Evolutionary conservation across 2,329 filamentous ascomycete genomes (phyloP), one percentile per base, ranked within the genome.

Genomic region (Microcera coccophila): DNA sequence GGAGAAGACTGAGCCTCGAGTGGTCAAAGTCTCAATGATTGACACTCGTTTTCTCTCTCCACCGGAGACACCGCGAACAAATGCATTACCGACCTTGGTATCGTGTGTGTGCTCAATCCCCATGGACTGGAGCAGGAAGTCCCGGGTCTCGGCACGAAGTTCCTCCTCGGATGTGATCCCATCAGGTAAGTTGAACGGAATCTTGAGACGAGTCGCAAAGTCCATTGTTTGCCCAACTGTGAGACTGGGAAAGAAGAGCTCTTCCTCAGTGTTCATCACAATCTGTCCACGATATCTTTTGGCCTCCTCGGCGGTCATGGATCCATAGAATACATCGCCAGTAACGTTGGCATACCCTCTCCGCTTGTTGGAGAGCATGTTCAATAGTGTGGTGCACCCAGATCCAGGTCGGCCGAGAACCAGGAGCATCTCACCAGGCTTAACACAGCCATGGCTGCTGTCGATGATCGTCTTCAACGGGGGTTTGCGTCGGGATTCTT

Each of bases 211-310:
- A 0, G 79, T 79, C 0, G 86, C 86, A 62, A 90, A 90, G 34
- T 79, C 73, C 26, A 90, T 71, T 0, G 85, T 90, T 54, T 87
- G 75, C 4, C 78, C 76, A 2, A 90, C 85, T 1, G 82, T 86
- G 5, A 90, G 67, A 1, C 82, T 77, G 0, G 86, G 81, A 48
- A 86, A 89, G 55, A 72, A 71, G 3, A 72, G 42, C 47, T 74
- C 82, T 57, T 89, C 85, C 3, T 86, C 82, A 16, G 82, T 87
- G 63, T 89, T 89, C 47, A 87, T 74, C 29, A 85, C 73, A 37
- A 83, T 79, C 50, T 83, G 76, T 2, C 76, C 74, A 2, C 72
- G 66, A 51, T 78, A 81, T 10, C 61, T 68, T 59, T 74, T 68
- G 31, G 67, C 52, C 45, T 68, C 77, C 59, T 56, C 71, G 54